Evolutionary conservation across 1,139 yeast species (phyloP).

Genomic region (Diutina rugosa): DNA sequence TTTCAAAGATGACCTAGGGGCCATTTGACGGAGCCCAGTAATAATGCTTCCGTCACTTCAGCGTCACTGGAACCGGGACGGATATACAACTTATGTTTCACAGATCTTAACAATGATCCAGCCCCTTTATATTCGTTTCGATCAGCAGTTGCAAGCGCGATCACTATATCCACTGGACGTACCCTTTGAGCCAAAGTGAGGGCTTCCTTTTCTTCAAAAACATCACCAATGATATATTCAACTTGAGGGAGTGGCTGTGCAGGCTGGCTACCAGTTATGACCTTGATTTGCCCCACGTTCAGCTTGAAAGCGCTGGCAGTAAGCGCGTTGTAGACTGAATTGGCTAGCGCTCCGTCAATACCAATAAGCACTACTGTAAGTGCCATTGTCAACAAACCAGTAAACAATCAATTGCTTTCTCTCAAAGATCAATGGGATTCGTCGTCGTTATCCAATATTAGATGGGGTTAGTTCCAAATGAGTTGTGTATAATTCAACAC

Average conservation of each 20-base stretch:
- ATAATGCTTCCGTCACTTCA: conserved; percentile 9
- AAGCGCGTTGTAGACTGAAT: conserved; percentile 32
- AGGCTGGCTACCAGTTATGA: conserved; percentile 28
- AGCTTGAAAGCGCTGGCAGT: conserved; percentile 23
- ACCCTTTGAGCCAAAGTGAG: conserved; percentile 17
- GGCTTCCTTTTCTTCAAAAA: conserved; percentile 12
- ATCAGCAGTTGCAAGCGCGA: conserved; percentile 26
- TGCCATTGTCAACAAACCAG: neutral
- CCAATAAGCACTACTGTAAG: conserved; percentile 36
- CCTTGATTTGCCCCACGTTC: conserved; percentile 38
- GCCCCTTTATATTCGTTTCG: conserved; percentile 13
- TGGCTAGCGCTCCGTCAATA: conserved; percentile 37
- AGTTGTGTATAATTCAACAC: no score
- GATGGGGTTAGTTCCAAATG: no score
- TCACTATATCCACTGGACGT: conserved; percentile 35
- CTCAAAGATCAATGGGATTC: no score
- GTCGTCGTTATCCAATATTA: no score
- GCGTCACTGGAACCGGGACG: conserved; percentile 54
- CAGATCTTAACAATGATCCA: conserved; percentile 21
- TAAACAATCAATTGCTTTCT: no score
- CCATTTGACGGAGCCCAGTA: conserved; percentile 20
- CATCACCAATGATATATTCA: conserved; percentile 23
- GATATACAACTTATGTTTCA: conserved; percentile 39
- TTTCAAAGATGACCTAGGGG: no score
- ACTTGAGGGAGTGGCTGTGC: conserved; percentile 16